Evolutionary conservation across 1,284 basidiomycete genomes (phyloP).

Genomic region (Wolfiporia cocos): DNA sequence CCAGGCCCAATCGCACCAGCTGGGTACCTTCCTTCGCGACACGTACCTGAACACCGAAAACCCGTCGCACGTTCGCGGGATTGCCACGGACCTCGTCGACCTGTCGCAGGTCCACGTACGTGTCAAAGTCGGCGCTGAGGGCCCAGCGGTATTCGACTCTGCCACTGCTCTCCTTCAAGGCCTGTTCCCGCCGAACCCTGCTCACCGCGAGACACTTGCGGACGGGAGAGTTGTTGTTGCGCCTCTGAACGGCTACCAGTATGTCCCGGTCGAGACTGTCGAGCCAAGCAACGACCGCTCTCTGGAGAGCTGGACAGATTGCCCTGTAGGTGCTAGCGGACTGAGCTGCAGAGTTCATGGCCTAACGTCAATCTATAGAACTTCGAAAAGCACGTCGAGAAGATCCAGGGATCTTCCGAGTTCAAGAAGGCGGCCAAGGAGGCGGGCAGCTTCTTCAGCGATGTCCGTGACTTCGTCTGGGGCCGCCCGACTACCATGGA

Average conservation of each 20-base stretch:
- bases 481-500: slow-evolving; percentile 60
- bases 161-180: slow-evolving; percentile 75
- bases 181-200: slow-evolving; percentile 67
- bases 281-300: slow-evolving; percentile 79
- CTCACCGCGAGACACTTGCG: slow-evolving; percentile 68
- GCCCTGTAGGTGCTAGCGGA: no score
- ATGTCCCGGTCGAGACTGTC: slow-evolving; percentile 79
- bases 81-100: slow-evolving; percentile 63
- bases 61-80: slow-evolving; percentile 59
- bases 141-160: slow-evolving; percentile 79
- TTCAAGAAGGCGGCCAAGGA: slow-evolving; percentile 58
- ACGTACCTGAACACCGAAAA: slow-evolving; percentile 65
- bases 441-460: slow-evolving; percentile 59
- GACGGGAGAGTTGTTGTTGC: slow-evolving; percentile 71
- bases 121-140: slow-evolving; percentile 81
- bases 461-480: slow-evolving; percentile 62
- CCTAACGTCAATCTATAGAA: slow-evolving; percentile 33
- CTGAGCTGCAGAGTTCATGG: background rate
- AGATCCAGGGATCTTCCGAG: slow-evolving; percentile 49
- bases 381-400: slow-evolving; percentile 56
- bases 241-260: slow-evolving; percentile 82
- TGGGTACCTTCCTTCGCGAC: slow-evolving; percentile 62
- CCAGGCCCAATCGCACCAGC: slow-evolving; percentile 66
- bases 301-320: slow-evolving; percentile 81
- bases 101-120: slow-evolving; percentile 67